Conservation (phyloP, 2,329 filamentous ascomycete genomes). For the Sporothrix schenckii region DNA sequence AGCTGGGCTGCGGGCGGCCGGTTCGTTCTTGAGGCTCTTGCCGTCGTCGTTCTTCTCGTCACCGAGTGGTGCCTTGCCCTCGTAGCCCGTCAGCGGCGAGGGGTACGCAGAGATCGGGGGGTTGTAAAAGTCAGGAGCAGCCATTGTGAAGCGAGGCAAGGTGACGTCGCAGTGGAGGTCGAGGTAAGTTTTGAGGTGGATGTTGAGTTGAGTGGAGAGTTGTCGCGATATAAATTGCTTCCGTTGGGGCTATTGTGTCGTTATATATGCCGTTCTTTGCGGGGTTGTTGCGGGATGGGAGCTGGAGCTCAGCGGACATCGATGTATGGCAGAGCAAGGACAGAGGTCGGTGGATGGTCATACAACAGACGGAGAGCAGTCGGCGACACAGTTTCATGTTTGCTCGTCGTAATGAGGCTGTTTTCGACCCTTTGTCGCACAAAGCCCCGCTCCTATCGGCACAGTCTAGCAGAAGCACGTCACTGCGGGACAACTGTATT, state of each 20-base stretch:
- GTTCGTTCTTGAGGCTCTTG: conserved; percentile 73
- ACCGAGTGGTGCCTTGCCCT: conserved; percentile 58
- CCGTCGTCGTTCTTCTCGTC: conserved; percentile 68
- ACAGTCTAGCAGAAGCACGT: background rate
- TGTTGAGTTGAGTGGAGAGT: background rate
- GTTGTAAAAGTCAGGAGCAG: conserved; percentile 34
- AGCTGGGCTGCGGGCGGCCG: conserved; percentile 63
- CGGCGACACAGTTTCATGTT: background rate
- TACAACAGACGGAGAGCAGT: background rate
- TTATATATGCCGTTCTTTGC: background rate
- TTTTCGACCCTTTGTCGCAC: conserved; percentile 1
- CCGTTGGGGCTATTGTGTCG: no score
- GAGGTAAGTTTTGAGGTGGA: background rate
- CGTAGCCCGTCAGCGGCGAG: conserved; percentile 62
- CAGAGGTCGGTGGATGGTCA: conserved; percentile 2
- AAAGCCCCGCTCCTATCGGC: background rate
- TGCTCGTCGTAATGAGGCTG: background rate
- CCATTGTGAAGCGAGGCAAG: conserved; percentile 3
- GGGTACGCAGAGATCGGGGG: conserved; percentile 47
- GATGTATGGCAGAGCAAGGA: background rate
- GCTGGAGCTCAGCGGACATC: conserved; percentile 1
- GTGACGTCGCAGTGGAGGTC: background rate
- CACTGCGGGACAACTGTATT: background rate
- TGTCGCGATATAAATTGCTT: background rate
- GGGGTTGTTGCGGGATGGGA: background rate